A percentile compares a stretch with the other conserved stretches of the same genome.
Conservation (phyloP, 2,329 filamentous ascomycete genomes). For the Fusarium phyllophilum region DNA sequence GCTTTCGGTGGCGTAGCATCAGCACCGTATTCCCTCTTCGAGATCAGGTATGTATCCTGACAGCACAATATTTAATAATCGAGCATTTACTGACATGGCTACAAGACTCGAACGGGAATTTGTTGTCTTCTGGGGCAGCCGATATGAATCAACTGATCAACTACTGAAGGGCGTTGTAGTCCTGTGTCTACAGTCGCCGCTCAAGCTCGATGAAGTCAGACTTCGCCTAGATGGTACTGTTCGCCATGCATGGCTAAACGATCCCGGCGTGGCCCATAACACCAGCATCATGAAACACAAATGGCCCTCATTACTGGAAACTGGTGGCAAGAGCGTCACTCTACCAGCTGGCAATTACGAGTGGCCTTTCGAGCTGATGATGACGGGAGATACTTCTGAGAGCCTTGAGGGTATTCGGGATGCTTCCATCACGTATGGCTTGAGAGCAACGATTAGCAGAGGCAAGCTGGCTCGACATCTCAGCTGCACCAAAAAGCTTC, state of each 20-base stretch:
- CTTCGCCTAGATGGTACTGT: conserved; percentile 75
- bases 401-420: conserved; percentile 89
- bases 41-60: conserved; percentile 59
- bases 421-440: conserved; percentile 85
- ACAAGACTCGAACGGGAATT: conserved; percentile 74
- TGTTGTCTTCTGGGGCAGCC: conserved; percentile 77
- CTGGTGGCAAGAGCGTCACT: conserved; percentile 61
- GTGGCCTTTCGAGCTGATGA: conserved; percentile 78
- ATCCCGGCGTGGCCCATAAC: conserved; percentile 65
- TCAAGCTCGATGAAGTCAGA: conserved; percentile 77
- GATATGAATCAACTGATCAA: conserved; percentile 79
- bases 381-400: conserved; percentile 78
- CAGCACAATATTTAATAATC: too few species aligned
- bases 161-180: conserved; percentile 77
- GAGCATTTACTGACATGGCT: neutral
- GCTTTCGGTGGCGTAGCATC: neutral
- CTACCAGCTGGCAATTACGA: conserved; percentile 81
- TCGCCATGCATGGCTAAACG: conserved; percentile 65
- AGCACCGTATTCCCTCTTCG: conserved; percentile 50
- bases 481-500: conserved; percentile 77
- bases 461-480: conserved; percentile 89
- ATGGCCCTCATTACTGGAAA: conserved; percentile 72
- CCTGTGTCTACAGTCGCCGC: conserved; percentile 73
- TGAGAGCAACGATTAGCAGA: conserved; percentile 87
- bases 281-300: conserved; percentile 71